Conservation (phyloP, 1,139 yeast species). For the Blastobotrys capitulatus region DNA sequence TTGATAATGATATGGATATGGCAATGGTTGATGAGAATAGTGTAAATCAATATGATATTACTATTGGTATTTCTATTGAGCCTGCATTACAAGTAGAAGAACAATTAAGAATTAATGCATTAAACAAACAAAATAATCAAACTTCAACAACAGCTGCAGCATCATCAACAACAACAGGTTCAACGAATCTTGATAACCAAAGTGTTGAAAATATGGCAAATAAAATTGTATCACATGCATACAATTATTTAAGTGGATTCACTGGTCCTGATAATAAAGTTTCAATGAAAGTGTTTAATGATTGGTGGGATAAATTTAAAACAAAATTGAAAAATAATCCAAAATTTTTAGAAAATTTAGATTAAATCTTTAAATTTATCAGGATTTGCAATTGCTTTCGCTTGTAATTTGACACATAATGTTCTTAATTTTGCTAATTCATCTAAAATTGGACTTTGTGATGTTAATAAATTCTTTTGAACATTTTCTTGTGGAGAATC, state of each 20-base stretch:
- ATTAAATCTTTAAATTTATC: conserved; percentile 11
- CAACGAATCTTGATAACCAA: conserved; percentile 22
- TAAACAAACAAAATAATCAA: conserved; percentile 7
- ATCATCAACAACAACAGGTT: neutral
- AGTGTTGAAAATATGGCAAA: conserved; percentile 58
- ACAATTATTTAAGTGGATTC: conserved; percentile 82
- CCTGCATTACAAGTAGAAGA: conserved; percentile 37
- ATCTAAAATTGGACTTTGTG: conserved; percentile 14
- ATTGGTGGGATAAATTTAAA: conserved; percentile 94
- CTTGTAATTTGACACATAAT: conserved; percentile 13
- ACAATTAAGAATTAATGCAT: conserved; percentile 12
- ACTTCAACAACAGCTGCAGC: no score
- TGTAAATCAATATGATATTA: conserved; percentile 36
- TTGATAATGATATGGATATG: conserved; percentile 33
- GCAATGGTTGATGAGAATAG: conserved; percentile 30
- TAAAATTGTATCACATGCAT: conserved; percentile 85
- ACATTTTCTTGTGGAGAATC: conserved; percentile 12
- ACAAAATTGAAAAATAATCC: conserved; percentile 73
- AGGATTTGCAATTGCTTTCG: conserved; percentile 6
- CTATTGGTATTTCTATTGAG: conserved; percentile 87
- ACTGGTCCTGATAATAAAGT: conserved; percentile 73
- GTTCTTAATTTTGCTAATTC: conserved; percentile 14
- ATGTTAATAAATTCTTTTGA: conserved; percentile 12
- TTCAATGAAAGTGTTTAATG: conserved; percentile 82
- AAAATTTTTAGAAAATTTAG: conserved; percentile 55